Base-by-base conservation (phyloP, 2,329 filamentous ascomycete genomes). In the Seiridium cupressi region DNA sequence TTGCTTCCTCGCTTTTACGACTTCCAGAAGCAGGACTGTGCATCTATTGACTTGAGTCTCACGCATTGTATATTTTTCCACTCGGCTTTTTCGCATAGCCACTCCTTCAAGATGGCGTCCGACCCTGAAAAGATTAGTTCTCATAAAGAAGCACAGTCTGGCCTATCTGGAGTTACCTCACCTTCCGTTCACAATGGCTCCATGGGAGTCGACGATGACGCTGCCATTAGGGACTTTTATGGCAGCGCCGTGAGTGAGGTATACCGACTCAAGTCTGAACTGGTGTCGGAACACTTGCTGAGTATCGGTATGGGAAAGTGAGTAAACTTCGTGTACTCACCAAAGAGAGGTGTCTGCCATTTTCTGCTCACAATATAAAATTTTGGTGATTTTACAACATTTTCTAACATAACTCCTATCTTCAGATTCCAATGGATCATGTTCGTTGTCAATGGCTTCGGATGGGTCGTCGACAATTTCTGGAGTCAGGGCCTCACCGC, bases 391-490 rank as follows among this genome's bases (percentile, higher is more conserved):
- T 26, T 26, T 26, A 26, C 18, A 4, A 5, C 55, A 4, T 5
- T 11, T n/a, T 11, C 44, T 58, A 47, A 58, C 18, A 32, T 10
- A 1, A n/a, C 9, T n/a, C 7, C 9, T 31, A 4, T 13, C 2
- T 11, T 1, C 54, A 58, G 58, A 26, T 74, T 73, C 54, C 77
- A 79, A 68, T 79, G 77, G 76, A 69, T 69, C 6, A 71, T 81
- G 2, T 80, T 80, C 62, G 67, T 78, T 11, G 73, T 80, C n/a
- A 78, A 73, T n/a, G 78, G 78, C 35, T 77, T 78, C 47, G 78
- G 78, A 31, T 80, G 76, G 75, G 76, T 79, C 49, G 72, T 77
- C 18, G 77, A 80, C 68, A 80, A 79, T 61, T 73, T 76, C 60
- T 76, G 72, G 71, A 71, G 67, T 5, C 73, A 76, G 61, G 73